Evolutionary conservation across 2,329 filamentous ascomycete genomes (phyloP).

Genomic region (Claviceps capensis): DNA sequence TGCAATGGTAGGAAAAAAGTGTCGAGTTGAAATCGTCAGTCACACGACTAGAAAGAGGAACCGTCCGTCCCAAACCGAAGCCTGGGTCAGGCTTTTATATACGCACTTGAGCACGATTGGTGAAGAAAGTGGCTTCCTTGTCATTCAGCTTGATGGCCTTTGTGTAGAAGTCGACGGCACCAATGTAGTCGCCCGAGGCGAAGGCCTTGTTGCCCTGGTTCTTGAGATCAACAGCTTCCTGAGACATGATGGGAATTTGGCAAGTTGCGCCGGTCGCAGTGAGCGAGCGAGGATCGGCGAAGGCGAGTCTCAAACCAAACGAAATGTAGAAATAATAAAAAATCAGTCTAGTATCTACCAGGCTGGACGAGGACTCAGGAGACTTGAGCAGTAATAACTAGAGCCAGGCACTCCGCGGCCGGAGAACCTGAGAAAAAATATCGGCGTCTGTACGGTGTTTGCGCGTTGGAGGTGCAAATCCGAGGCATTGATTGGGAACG

Average conservation of each 20-base stretch:
- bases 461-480: neutral
- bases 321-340: neutral
- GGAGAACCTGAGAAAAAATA: neutral
- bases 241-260: conserved; percentile 23
- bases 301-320: neutral
- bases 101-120: conserved; percentile 84
- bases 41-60: conserved; percentile 22
- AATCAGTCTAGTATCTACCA: neutral
- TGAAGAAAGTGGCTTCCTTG: conserved; percentile 78
- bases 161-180: conserved; percentile 70
- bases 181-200: conserved; percentile 70
- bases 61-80: conserved; percentile 6
- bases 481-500: too few relatives aligned
- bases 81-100: conserved; percentile 2
- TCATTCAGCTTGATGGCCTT: conserved; percentile 77
- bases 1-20: conserved; percentile 21
- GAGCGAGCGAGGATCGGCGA: neutral
- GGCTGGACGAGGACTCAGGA: neutral
- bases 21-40: conserved; percentile 23
- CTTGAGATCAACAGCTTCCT: conserved; percentile 73
- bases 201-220: conserved; percentile 93
- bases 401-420: neutral
- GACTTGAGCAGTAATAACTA: neutral
- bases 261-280: neutral
- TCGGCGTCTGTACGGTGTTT: neutral